Evolutionary conservation across 2,329 filamentous ascomycete genomes (phyloP), one percentile per base, ranked within the genome.

Genomic region (Hawksworthiomyces lignivorus): DNA sequence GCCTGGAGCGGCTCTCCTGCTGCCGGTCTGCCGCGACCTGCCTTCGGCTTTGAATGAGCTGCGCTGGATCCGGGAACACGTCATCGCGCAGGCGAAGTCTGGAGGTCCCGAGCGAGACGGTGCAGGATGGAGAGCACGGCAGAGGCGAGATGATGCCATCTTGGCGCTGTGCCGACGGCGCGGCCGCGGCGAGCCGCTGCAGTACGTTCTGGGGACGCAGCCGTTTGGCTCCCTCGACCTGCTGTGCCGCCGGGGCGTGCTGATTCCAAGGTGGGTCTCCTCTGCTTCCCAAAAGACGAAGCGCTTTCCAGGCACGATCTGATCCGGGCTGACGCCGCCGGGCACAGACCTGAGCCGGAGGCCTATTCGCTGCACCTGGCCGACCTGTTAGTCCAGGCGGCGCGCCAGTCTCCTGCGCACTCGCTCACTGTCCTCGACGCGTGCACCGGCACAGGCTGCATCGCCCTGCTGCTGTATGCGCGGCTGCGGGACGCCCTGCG

Each of bases 381-480:
- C 27, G 56, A 62, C 9, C 15, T 30, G 41, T 49, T 37, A 28
- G 48, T 33, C 2, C 15, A 18, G 11, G 15, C 20, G 27, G n/a
- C 41, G 24, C 26, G 26, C 7, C 28, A 31, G 7, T 14, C n/a
- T 10, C 11, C 42, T 4, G 30, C 26, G 24, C 18, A 39, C 5
- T 10, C 21, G 3, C 52, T 94, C 11, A 73, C 70, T 11, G 67
- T 97, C 30, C 61, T 96, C 8, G 92, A 98, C 60, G 69, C 96
- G 22, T 97, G 92, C 61, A 89, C 87, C 0, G 92, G 92, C 9
- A 87, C 85, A 5, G 92, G 92, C 5, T 96, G 90, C 62, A 94
- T 97, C 48, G 75, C 87, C 0, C 72, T 97, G 8, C 69, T 95
- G 7, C 77, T 84, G 48, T 68, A 80, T 27, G 69, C 81, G 9